phyloP scores from a whole-genome alignment of 2,329 filamentous ascomycete species.

The Apiospora koreana region DNA sequence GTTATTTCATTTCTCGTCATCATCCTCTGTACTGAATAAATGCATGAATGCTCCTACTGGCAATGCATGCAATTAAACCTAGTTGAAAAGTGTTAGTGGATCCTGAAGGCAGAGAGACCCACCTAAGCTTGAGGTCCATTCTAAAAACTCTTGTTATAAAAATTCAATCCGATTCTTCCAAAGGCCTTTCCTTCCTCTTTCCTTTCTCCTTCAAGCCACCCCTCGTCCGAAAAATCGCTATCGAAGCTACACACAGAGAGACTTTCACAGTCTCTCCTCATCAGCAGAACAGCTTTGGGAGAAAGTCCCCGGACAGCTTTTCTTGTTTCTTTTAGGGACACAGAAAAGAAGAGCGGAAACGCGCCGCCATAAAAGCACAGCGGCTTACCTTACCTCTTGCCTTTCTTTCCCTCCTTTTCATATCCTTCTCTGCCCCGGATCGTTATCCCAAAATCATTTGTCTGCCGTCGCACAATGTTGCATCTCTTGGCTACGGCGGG shows the following conservation, averaged over 20 bases:
- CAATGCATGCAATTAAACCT: not conserved
- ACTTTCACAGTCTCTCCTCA: constrained; percentile 43
- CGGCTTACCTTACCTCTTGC: constrained; percentile 74
- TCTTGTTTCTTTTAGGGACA: constrained; percentile 29
- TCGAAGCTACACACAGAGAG: constrained; percentile 97
- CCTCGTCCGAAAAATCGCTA: constrained; percentile 99
- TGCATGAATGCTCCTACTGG: not conserved
- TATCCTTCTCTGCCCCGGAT: constrained; percentile 35
- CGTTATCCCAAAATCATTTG: constrained; percentile 42
- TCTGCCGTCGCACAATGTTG: not conserved
- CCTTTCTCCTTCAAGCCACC: constrained; percentile 58
- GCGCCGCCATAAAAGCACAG: constrained; percentile 99
- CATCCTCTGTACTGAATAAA: not conserved
- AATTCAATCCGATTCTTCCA: constrained; percentile 21
- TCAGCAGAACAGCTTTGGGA: constrained; percentile 77
- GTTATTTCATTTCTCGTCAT: not conserved
- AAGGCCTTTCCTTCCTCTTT: constrained; percentile 30
- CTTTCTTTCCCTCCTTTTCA: constrained; percentile 40
- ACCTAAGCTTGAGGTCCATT: constrained; percentile 9
- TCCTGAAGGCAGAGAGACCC: constrained; percentile 5
- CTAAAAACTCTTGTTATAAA: constrained; percentile 15
- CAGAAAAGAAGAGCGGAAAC: constrained; percentile 78
- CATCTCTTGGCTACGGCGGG: constrained; percentile 13
- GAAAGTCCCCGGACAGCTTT: constrained; percentile 98
- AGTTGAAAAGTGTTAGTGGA: not conserved